Base-by-base conservation (phyloP, 129 eudicot genomes). In the Lactuca sativa region DNA sequence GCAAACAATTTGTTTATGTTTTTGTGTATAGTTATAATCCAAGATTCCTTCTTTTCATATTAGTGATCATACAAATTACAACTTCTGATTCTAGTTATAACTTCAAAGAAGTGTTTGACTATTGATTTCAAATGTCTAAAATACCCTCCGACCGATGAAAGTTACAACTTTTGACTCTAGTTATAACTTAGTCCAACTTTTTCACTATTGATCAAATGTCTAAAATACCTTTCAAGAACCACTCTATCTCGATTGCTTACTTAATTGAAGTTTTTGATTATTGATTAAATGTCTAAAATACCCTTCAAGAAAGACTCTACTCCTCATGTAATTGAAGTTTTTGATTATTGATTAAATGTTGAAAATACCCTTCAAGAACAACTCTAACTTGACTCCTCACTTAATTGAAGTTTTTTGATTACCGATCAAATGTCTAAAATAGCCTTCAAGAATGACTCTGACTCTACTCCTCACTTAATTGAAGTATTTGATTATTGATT, bases 351-450 rank as follows among this genome's bases (percentile, higher is more conserved):
- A 2, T 43, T 43, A 43, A 43, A 9, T 43, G 49, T 43, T 61
- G 49, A 60, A 16, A 48, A n/a, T 75, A 44, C 30, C 69, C 69
- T 59, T 58, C 18, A 57, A 14, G 67, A 34, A 75, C 49, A 47
- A 30, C 62, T 25, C 30, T 25, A 25, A 25, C 30, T 25, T 25
- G 30, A 25, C 30, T 25, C 30, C 30, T 25, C 30, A 25, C 30
- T 25, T 25, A 25, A 25, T 25, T 25, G 30, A 25, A 25, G 30
- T 25, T 40, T 2, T 40, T 40, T 2, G 9, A 40, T 2, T 40
- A 7, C 7, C 7, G 44, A 40, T 40, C 7, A 40, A 40, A 40
- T 40, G 8, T 40, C 44, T 8, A 7, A 40, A 40, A 40, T 40
- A 8, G 11, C 9, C 8, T 5, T 40, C 0, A 7, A 40, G 7